A percentile compares a stretch with the other conserved stretches of the same genome.
Conservation (phyloP, 1,284 basidiomycete genomes). For the Pulveroboletus sp. region DNA sequence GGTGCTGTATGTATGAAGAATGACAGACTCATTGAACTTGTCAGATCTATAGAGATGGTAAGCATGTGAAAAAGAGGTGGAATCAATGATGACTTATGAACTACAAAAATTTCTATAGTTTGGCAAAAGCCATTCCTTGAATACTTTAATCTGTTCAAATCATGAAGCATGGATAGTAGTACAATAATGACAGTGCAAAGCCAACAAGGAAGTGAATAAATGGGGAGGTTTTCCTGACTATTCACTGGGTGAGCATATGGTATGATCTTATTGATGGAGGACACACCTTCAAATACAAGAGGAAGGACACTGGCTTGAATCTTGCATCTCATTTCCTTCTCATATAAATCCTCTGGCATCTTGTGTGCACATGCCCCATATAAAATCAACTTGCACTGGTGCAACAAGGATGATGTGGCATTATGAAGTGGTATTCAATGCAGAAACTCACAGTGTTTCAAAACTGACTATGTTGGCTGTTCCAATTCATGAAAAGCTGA, state of each 20-base stretch:
- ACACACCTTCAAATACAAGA: slow-evolving; percentile 64
- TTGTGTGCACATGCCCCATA: slow-evolving; percentile 67
- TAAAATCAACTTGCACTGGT: slow-evolving; percentile 66
- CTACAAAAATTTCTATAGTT: slow-evolving; percentile 53
- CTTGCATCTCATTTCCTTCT: slow-evolving; percentile 67
- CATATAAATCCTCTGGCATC: slow-evolving; percentile 66
- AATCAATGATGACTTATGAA: slow-evolving; percentile 31
- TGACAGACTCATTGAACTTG: slow-evolving; percentile 28
- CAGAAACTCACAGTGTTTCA: slow-evolving; percentile 68
- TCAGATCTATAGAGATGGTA: slow-evolving; percentile 25
- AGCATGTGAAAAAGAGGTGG: background rate
- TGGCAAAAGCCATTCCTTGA: slow-evolving; percentile 71
- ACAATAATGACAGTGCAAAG: slow-evolving; percentile 46
- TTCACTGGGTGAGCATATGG: background rate
- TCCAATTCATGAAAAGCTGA: background rate
- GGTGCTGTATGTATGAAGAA: slow-evolving; percentile 58
- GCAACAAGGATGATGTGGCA: slow-evolving; percentile 55
- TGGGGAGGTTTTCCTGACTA: slow-evolving; percentile 35
- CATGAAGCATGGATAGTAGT: slow-evolving; percentile 54
- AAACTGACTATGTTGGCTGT: slow-evolving; percentile 36
- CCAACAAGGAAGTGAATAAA: slow-evolving; percentile 39
- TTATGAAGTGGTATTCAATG: slow-evolving; percentile 68
- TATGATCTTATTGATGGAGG: background rate
- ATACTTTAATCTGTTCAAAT: slow-evolving; percentile 68
- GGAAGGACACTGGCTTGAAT: slow-evolving; percentile 65